These are phyloP conservation scores for Peronosclerospora sorghi DNA, from an alignment of 352 stramenopile species.

Conservation along the genomic window DNA sequence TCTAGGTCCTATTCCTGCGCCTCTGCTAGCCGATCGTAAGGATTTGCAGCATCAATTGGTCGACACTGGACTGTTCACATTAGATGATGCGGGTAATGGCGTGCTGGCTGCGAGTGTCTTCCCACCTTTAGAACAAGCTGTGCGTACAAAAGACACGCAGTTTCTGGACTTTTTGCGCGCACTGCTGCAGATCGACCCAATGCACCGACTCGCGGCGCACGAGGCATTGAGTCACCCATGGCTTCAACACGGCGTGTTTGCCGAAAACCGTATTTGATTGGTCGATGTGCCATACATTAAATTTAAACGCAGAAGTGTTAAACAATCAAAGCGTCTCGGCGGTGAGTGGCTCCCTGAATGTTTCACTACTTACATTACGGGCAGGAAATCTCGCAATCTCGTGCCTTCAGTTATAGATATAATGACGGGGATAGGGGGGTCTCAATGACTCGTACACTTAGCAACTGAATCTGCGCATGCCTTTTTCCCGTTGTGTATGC, in stretches of 20 bases:
- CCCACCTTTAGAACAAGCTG: slow-evolving; percentile 39
- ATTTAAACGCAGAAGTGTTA: neutral
- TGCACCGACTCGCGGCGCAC: slow-evolving; percentile 31
- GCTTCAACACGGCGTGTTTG: slow-evolving; percentile 55
- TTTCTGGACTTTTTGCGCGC: slow-evolving; percentile 61
- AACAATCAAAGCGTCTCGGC: slow-evolving; percentile 6
- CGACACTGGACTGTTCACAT: slow-evolving; percentile 41
- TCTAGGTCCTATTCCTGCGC: slow-evolving; percentile 50
- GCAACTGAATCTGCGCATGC: slow-evolving; percentile 5
- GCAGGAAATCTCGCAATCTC: neutral
- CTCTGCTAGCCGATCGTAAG: slow-evolving; percentile 37
- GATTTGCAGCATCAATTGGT: slow-evolving; percentile 45
- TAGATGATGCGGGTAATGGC: slow-evolving; percentile 40
- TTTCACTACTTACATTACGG: neutral
- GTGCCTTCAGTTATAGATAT: slow-evolving; percentile 9
- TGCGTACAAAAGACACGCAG: slow-evolving; percentile 41
- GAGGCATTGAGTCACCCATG: slow-evolving; percentile 54
- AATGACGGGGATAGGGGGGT: neutral
- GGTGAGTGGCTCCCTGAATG: slow-evolving; percentile 12
- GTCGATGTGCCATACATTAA: slow-evolving; percentile 3
- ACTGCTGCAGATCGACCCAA: slow-evolving; percentile 62
- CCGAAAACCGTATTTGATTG: slow-evolving; percentile 29
- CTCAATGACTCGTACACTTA: neutral
- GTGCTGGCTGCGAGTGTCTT: slow-evolving; percentile 25
- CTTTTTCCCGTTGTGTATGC: slow-evolving; percentile 1